Percentiles rank a stretch among this genome's conserved stretches.
Evolutionary conservation across 257 asterid species (phyloP).

Genomic region (Anisodus acutangulus): DNA sequence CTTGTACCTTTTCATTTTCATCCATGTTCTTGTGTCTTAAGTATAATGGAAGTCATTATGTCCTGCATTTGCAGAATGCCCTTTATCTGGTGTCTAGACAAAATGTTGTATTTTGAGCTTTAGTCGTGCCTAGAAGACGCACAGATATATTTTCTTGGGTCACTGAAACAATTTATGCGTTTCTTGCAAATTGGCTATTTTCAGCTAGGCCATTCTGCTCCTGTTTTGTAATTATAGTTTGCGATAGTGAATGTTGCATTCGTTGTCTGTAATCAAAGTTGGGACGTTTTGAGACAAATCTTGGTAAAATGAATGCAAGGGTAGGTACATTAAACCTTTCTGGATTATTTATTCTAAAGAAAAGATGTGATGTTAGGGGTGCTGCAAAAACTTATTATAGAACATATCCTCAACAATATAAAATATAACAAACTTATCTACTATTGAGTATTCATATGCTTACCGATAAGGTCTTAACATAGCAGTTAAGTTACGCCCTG

Average conservation of each 20-base stretch:
- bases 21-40: constrained; percentile 4
- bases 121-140: background rate
- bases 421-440: background rate
- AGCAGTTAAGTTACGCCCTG: background rate
- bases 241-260: background rate
- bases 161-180: background rate
- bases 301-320: background rate
- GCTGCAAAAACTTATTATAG: background rate
- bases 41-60: background rate
- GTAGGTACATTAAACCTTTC: background rate
- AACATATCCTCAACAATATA: background rate
- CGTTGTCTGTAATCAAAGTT: background rate
- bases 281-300: background rate
- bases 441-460: background rate
- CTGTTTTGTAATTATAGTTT: background rate
- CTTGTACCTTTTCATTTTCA: background rate
- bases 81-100: background rate
- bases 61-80: background rate
- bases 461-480: background rate
- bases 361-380: background rate
- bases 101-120: background rate
- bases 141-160: background rate
- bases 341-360: background rate
- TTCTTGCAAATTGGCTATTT: background rate
- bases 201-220: background rate